phyloP scores from a whole-genome alignment of 495 filamentous ascomycete species.

The Jackrogersella minutella region DNA sequence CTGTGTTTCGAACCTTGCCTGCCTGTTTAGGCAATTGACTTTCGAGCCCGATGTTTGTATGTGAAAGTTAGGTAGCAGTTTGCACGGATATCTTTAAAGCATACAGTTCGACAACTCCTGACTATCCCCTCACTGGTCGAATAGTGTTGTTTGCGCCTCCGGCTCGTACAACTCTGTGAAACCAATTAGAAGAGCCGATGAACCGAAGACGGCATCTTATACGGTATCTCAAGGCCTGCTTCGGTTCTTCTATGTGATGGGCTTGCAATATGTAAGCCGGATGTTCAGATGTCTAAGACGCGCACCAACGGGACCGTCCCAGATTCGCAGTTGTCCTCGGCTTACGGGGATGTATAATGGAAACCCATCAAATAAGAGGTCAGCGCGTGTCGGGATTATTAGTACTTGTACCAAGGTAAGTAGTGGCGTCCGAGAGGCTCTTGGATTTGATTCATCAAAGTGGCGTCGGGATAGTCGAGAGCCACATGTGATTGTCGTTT shows the following conservation, averaged over 20 bases:
- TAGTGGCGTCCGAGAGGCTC: constrained; percentile 27
- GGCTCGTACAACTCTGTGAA: constrained; percentile 19
- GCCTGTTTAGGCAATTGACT: constrained; percentile 17
- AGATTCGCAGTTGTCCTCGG: constrained; percentile 6
- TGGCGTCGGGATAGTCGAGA: constrained; percentile 26
- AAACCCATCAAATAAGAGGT: constrained; percentile 6
- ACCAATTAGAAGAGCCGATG: constrained; percentile 30
- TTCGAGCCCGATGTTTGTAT: constrained; percentile 23
- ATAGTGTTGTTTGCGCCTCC: constrained; percentile 27
- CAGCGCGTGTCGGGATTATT: constrained; percentile 5
- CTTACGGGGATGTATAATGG: constrained; percentile 14
- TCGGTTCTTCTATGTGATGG: background rate
- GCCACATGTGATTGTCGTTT: constrained; percentile 31
- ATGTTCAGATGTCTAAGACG: constrained; percentile 12
- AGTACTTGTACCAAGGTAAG: constrained; percentile 15
- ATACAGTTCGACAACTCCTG: background rate
- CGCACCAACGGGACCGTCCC: constrained; percentile 17
- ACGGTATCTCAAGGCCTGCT: constrained; percentile 4
- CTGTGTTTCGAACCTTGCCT: constrained; percentile 13
- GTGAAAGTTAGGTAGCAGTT: background rate
- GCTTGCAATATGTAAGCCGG: constrained; percentile 5
- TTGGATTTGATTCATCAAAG: constrained; percentile 30
- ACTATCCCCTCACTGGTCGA: background rate
- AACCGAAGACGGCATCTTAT: constrained; percentile 15
- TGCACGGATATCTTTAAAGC: background rate